Conservation (phyloP, 495 filamentous ascomycete genomes). For the Cercophora scortea region DNA sequence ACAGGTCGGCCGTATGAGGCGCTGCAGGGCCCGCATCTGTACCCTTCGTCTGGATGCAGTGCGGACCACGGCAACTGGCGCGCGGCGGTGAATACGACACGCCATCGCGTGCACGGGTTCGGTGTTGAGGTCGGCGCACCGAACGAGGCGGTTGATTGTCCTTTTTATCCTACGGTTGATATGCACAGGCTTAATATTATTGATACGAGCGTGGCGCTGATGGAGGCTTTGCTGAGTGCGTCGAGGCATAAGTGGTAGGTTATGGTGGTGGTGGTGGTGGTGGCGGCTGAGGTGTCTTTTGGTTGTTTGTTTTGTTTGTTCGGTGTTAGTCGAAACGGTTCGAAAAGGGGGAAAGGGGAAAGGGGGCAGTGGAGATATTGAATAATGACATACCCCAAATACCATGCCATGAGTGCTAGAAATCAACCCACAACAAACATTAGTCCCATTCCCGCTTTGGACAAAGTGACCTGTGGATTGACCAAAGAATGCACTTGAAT, state of each 20-base stretch:
- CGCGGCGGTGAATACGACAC: background rate
- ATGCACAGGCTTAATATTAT: slow-evolving; percentile 1
- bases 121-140: background rate
- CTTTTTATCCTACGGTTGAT: background rate
- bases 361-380: no score
- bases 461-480: no score
- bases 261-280: no score
- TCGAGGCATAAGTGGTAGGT: background rate
- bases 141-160: background rate
- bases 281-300: no score
- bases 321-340: no score
- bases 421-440: no score
- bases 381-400: no score
- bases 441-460: no score
- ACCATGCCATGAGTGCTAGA: no score
- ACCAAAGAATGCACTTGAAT: no score
- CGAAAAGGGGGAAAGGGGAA: no score
- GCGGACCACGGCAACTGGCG: background rate
- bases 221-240: slow-evolving; percentile 1
- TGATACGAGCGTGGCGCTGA: background rate
- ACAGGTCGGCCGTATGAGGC: background rate
- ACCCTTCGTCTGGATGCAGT: background rate
- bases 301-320: no score
- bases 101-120: slow-evolving; percentile 1
- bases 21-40: slow-evolving; percentile 1